These are phyloP conservation scores for Iris macrosiphon DNA, from an alignment of 106 monocot species.

Conservation along the genomic window DNA sequence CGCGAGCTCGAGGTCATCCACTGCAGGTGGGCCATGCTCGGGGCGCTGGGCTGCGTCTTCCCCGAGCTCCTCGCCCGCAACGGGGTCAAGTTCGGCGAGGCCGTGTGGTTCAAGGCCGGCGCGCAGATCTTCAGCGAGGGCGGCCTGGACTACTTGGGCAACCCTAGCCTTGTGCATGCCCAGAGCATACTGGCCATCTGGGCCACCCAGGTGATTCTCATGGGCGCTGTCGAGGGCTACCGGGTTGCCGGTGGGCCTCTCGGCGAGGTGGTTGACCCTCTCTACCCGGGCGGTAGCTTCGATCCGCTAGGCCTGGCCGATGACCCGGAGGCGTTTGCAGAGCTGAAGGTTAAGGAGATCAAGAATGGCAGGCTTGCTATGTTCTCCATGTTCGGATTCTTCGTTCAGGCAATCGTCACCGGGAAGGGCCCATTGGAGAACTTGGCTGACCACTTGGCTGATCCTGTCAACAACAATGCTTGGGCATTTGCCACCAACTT, in stretches of 20 bases:
- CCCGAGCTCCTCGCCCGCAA: conserved; percentile 34
- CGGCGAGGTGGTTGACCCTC: conserved; percentile 37
- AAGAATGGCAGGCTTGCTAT: conserved; percentile 36
- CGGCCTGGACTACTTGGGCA: conserved; percentile 50
- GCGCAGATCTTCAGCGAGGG: conserved; percentile 42
- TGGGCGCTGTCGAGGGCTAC: conserved; percentile 71
- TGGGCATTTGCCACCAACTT: conserved; percentile 45
- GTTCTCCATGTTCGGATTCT: conserved; percentile 43
- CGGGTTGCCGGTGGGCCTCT: conserved; percentile 68
- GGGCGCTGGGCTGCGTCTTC: conserved; percentile 24
- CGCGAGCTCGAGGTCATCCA: conserved; percentile 17
- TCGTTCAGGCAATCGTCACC: conserved; percentile 35
- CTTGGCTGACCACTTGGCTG: conserved; percentile 28
- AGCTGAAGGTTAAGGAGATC: conserved; percentile 49
- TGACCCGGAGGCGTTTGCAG: conserved; percentile 37
- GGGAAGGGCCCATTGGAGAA: conserved; percentile 35
- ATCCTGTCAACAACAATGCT: conserved; percentile 38
- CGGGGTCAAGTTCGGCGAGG: conserved; percentile 42
- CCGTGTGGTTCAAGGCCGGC: conserved; percentile 42
- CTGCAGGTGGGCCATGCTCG: conserved; percentile 15
- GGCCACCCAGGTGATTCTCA: conserved; percentile 56
- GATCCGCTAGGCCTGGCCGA: conserved; percentile 34
- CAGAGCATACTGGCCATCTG: conserved; percentile 79
- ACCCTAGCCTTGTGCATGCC: conserved; percentile 55
- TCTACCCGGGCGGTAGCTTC: conserved; percentile 48